A percentile compares a stretch with the other conserved stretches of the same genome.
phyloP scores from a whole-genome alignment of 2,329 filamentous ascomycete genomes.

The Claviceps sp. region DNA sequence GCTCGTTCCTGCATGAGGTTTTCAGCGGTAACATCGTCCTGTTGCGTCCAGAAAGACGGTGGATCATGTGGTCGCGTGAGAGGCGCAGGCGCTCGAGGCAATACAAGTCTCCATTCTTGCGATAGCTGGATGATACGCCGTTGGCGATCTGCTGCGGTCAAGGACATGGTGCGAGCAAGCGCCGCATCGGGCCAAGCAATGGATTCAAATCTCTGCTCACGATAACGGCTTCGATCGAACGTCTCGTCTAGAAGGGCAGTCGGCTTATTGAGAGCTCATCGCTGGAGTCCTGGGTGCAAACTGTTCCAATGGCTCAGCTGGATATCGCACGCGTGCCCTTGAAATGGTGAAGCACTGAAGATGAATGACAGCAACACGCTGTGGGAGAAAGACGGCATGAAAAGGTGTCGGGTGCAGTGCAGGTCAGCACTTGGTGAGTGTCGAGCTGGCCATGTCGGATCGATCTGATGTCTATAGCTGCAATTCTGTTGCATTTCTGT shows the following conservation, averaged over 20 bases:
- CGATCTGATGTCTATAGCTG: neutral
- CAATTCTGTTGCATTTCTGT: no score
- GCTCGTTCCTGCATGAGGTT: slow-evolving; percentile 36
- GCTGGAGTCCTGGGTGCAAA: neutral
- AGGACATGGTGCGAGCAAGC: slow-evolving; percentile 13
- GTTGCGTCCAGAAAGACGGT: slow-evolving; percentile 29
- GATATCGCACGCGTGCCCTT: neutral
- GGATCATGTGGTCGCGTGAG: slow-evolving; percentile 28
- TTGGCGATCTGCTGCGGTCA: slow-evolving; percentile 25
- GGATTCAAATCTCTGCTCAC: neutral
- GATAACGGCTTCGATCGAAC: neutral
- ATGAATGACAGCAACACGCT: neutral
- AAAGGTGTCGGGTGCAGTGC: neutral
- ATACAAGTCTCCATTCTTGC: slow-evolving; percentile 33
- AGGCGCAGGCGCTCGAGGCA: slow-evolving; percentile 25
- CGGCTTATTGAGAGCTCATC: neutral
- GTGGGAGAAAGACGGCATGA: neutral
- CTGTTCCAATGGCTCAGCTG: neutral
- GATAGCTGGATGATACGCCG: slow-evolving; percentile 36
- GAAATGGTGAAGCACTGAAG: neutral
- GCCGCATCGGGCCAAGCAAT: neutral
- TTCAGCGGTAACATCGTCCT: slow-evolving; percentile 40
- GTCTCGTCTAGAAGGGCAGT: neutral
- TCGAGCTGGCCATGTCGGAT: neutral
- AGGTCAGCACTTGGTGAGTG: neutral